These are phyloP conservation scores for Sicyos edulis DNA, from an alignment of 306 rosid genomes.

Conservation along the genomic window DNA sequence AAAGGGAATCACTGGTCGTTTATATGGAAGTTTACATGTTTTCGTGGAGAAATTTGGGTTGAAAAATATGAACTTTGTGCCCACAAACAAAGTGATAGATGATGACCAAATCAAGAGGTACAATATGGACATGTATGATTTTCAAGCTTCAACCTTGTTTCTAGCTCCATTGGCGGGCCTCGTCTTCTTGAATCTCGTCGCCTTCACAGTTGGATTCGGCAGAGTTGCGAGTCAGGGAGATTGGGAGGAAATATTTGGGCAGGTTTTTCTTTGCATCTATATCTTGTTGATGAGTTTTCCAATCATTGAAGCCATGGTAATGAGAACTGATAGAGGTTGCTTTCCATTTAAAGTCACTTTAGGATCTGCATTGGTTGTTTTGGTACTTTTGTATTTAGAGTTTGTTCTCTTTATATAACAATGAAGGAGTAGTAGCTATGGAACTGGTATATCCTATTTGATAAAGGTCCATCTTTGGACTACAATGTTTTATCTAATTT, in stretches of 20 bases:
- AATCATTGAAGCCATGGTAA: background rate
- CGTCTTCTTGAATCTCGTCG: slow-evolving; percentile 35
- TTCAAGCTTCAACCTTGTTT: slow-evolving; percentile 42
- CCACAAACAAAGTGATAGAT: slow-evolving; percentile 50
- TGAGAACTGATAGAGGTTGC: slow-evolving; percentile 1
- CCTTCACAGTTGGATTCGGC: slow-evolving; percentile 22
- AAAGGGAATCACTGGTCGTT: slow-evolving; percentile 27
- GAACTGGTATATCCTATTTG: background rate
- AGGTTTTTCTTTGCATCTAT: slow-evolving; percentile 4
- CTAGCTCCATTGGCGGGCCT: slow-evolving; percentile 49
- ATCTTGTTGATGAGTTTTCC: background rate
- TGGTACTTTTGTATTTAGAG: background rate
- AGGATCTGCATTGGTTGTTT: background rate
- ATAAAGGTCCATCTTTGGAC: too few species aligned
- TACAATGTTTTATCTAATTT: too few species aligned
- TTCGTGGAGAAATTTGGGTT: slow-evolving; percentile 1
- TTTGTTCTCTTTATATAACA: background rate
- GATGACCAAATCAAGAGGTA: slow-evolving; percentile 36
- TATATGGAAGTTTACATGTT: slow-evolving; percentile 4
- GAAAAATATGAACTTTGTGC: slow-evolving; percentile 49
- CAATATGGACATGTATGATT: slow-evolving; percentile 47
- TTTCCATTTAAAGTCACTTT: slow-evolving; percentile 9
- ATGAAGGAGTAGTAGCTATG: background rate
- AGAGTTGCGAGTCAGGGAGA: background rate
- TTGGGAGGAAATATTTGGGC: background rate